Base-by-base conservation (phyloP, 805 yeast species). In the Kuraishia ogatae region DNA sequence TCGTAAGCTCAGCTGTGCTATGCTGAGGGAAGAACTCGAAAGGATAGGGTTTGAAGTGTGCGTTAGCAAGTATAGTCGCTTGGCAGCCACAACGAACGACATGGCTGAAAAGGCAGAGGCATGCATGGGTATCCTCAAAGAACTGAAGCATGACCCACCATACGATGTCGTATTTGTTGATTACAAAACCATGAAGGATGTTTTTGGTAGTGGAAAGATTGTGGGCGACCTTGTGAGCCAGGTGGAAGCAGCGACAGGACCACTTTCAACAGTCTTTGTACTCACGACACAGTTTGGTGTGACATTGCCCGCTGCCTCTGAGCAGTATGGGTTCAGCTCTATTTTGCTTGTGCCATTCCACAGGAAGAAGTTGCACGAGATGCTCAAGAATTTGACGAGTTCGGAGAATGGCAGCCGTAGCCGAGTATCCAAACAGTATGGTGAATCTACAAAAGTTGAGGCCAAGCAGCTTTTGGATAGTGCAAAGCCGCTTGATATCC, bases 401-500 rank as follows among this genome's bases (percentile, higher is more conserved):
- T 19, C 26, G 15, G 29, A 29, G 5, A 50, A 6, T 26, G 26
- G 39, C 10, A 50, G 29, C 22, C 49, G 24, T 20, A 3, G 10
- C 50, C 3, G 50, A 20, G 52, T 24, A 13, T 47, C 39, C 5
- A 26, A 22, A 19, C 24, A 5, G 15, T 28, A 13, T 17, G 39
- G 22, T 11, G 19, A n/a, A 24, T 22, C 39, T 2, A 13, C 22
- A 3, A 20, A 47, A n/a, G 19, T 13, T 8, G 49, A 21, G 5
- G 22, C 13, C 15, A 57, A 61, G 10, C 20, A 19, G 24, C 51
- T 24, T n/a, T 64, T 54, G 21, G 65, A 64, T 11, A 69, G 66
- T 2, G 39, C 62, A 64, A 22, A 68, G 67, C 84, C 84, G 3
- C 68, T 83, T 26, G 64, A 70, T 29, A 76, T 81, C 17, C 63